Base-by-base conservation (phyloP, 2,329 filamentous ascomycete species). In the Akanthomyces muscarius region DNA sequence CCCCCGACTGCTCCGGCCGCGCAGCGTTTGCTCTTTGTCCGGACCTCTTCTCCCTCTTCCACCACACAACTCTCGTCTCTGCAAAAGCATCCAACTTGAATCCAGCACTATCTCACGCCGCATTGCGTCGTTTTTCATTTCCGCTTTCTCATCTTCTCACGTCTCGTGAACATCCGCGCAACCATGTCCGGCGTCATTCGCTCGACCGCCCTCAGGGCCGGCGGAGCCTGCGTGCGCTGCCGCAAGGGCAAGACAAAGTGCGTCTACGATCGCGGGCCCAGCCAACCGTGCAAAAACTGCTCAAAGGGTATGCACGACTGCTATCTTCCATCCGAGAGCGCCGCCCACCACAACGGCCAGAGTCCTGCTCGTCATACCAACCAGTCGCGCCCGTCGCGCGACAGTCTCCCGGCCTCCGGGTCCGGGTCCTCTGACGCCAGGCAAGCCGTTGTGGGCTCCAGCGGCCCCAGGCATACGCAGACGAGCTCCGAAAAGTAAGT, bases 201-300 rank as follows among this genome's bases (percentile, higher is more conserved):
- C 74, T 81, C 81, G 69, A 86, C 83, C 67, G 84, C 83, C 73
- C 81, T 86, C 62, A 79, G 83, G 71, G 83, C 83, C 72, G 83
- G 83, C 71, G 83, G 83, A 69, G 84, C 84, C 69, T 86, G 84
- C 68, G 84, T 86, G 67, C 83, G 84, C 73, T 86, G 84, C 74
- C 83, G 84, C 72, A 86, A 86, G 71, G 84, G 84, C 75, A 86
- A 86, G 74, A 86, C 84, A 59, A 86, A 86, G 69, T 86, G 84
- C 66, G 83, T 86, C 69, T 86, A 86, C 75, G 84, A 86, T 66
- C 86, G 84, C 68, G 83, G 83, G 58, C 79, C 83, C 71, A 81
- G 83, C n/a, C 81, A 83, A n/a, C 84, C 84, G 14, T 86, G 84
- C 77, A 84, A 84, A 71, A 86, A 86, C 74, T 86, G 84, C 74